Conservation (phyloP, 108 stramenopile species). For the Pseudonitzschia multiseries region DNA sequence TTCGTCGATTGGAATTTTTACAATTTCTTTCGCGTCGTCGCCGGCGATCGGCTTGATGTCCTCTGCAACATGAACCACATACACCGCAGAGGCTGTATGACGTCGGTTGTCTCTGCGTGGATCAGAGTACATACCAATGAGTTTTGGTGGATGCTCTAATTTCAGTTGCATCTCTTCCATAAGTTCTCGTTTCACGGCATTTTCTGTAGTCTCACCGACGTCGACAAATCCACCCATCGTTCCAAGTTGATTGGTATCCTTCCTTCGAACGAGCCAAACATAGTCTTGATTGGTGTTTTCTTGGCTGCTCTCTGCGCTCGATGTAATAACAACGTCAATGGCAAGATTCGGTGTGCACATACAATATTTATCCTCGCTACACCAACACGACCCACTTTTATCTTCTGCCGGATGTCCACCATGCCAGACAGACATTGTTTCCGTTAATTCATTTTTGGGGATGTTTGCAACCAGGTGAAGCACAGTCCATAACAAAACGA, state of each 20-base stretch:
- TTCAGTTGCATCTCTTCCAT: slow-evolving; percentile 77
- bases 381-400: slow-evolving; percentile 73
- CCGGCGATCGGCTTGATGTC: slow-evolving; percentile 56
- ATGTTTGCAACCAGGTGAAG: no score
- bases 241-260: slow-evolving; percentile 80
- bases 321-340: slow-evolving; percentile 75
- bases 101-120: slow-evolving; percentile 82
- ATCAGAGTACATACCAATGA: slow-evolving; percentile 83
- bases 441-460: background rate
- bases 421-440: slow-evolving; percentile 32
- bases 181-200: slow-evolving; percentile 72
- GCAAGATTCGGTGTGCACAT: slow-evolving; percentile 87
- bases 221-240: slow-evolving; percentile 87
- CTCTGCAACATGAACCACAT: slow-evolving; percentile 44
- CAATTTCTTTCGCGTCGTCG: slow-evolving; percentile 83
- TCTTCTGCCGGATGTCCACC: slow-evolving; percentile 54
- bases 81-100: slow-evolving; percentile 58
- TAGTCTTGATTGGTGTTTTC: slow-evolving; percentile 24
- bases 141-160: slow-evolving; percentile 32
- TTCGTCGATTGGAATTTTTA: slow-evolving; percentile 51
- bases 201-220: slow-evolving; percentile 67
- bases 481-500: no score
- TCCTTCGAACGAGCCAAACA: slow-evolving; percentile 74
- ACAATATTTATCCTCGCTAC: slow-evolving; percentile 66
- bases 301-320: background rate